Conservation (phyloP, 2,329 filamentous ascomycete species). For the Botrytis elliptica region DNA sequence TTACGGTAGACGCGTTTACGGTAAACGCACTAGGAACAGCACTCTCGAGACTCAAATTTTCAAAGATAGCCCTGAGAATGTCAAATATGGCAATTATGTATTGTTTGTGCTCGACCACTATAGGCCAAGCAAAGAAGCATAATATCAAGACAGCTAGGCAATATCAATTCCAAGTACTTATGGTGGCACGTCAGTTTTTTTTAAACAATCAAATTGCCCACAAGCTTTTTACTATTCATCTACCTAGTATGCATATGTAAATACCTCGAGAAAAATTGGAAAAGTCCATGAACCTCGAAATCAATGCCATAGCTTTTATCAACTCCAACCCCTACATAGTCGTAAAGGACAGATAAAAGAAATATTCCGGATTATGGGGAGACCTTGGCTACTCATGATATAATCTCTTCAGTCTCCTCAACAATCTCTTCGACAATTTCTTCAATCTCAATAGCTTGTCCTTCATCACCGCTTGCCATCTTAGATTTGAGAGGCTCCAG, state of each 20-base stretch:
- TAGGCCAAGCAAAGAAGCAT: neutral
- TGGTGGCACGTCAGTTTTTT: neutral
- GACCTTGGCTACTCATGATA: constrained; percentile 23
- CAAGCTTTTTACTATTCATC: constrained; percentile 21
- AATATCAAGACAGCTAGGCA: neutral
- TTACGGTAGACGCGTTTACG: neutral
- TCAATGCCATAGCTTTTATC: constrained; percentile 21
- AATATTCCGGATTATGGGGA: neutral
- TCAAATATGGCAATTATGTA: neutral
- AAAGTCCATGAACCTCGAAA: constrained; percentile 18
- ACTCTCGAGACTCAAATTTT: neutral
- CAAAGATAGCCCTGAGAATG: neutral
- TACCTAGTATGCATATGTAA: constrained; percentile 20
- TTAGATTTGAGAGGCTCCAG: constrained; percentile 60
- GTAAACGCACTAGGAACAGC: neutral
- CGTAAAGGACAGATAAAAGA: constrained; percentile 18
- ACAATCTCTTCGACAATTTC: constrained; percentile 80
- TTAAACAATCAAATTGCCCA: neutral
- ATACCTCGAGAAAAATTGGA: constrained; percentile 10
- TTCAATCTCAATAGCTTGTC: constrained; percentile 79
- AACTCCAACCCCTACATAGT: constrained; percentile 22
- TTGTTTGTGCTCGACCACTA: neutral
- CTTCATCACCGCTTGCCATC: constrained; percentile 50
- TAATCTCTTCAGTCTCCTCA: constrained; percentile 80
- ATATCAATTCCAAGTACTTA: neutral